These are phyloP conservation scores for Albifimbria verrucaria DNA, from an alignment of 2,329 filamentous ascomycete species.

Conservation along the genomic window DNA sequence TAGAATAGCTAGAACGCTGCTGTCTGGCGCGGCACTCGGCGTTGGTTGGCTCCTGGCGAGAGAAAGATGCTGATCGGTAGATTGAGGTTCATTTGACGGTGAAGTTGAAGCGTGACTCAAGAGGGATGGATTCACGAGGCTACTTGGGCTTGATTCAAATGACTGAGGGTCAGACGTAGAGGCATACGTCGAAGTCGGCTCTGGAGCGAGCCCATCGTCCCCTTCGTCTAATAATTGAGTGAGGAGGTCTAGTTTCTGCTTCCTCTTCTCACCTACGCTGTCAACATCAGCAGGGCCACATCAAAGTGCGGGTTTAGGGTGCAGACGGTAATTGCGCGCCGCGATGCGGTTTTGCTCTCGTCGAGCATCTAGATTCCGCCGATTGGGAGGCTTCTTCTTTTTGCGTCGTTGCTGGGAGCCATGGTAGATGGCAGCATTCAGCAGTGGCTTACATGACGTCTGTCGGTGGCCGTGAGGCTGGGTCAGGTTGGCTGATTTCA, in stretches of 20 bases:
- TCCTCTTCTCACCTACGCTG: conserved; percentile 36
- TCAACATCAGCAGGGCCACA: conserved; percentile 14
- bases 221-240: conserved; percentile 31
- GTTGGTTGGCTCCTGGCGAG: too few species aligned
- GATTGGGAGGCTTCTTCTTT: conserved; percentile 11
- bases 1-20: conserved; percentile 6
- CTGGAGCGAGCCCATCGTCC: background rate
- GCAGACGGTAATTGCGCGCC: conserved; percentile 29
- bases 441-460: background rate
- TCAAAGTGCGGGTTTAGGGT: conserved; percentile 9
- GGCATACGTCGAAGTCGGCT: background rate
- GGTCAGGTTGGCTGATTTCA: too few species aligned
- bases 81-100: too few species aligned
- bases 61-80: too few species aligned
- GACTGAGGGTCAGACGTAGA: background rate
- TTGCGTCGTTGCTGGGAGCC: conserved; percentile 5
- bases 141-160: background rate
- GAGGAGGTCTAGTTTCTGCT: conserved; percentile 38
- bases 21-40: too few species aligned
- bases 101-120: too few species aligned
- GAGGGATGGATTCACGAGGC: too few species aligned
- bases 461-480: too few species aligned
- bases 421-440: background rate
- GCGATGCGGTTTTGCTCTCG: conserved; percentile 23
- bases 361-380: conserved; percentile 19